Base-by-base conservation (phyloP, 2,329 filamentous ascomycete species). In the Hymenoscyphus linearis region DNA sequence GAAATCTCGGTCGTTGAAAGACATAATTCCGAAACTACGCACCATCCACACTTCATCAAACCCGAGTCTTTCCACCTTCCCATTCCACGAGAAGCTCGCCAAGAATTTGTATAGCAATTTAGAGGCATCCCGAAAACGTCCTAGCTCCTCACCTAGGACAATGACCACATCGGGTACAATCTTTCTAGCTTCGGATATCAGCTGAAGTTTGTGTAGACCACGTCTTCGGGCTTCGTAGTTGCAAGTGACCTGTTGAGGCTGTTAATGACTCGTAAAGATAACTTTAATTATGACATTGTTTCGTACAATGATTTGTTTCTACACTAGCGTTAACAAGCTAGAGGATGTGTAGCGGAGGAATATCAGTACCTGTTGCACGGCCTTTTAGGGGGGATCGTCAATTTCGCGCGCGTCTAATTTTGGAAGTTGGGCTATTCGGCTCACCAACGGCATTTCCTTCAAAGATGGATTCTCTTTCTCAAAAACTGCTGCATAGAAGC, bases 401-500 rank as follows among this genome's bases (percentile, higher is more conserved):
- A 26, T 37, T 16, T 16, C 31, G 10, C 31, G 22, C 34, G 35
- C 47, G 52, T 53, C 22, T 58, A 37, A 58, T 31, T 35, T 37
- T 13, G 34, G 31, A 34, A 22, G 12, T 34, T 25, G 54, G 40
- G 50, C 26, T 36, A 52, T 52, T 31, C 25, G 16, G 44, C 96
- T 86, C 37, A 91, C 93, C 36, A 98, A 78, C 6, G 92, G 91
- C 18, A 89, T 76, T 1, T 82, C 80, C 71, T 85, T 91, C 61
- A 97, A 79, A 2, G 81, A 78, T 0, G 92, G 91, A 66, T 89
- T 86, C 72, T 89, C 88, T 66, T 88, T 87, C 76, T 97, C 92
- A 67, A 95, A 88, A 9, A 73, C 92, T 56, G 91, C 91, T 25
- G 93, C 93, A 74, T 98, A 98, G 79, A 98, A 98, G 78, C 91